Evolutionary conservation across 2,329 filamentous ascomycete genomes (phyloP), one percentile per base, ranked within the genome.

Genomic region (Sporothrix brunneoviolacea): DNA sequence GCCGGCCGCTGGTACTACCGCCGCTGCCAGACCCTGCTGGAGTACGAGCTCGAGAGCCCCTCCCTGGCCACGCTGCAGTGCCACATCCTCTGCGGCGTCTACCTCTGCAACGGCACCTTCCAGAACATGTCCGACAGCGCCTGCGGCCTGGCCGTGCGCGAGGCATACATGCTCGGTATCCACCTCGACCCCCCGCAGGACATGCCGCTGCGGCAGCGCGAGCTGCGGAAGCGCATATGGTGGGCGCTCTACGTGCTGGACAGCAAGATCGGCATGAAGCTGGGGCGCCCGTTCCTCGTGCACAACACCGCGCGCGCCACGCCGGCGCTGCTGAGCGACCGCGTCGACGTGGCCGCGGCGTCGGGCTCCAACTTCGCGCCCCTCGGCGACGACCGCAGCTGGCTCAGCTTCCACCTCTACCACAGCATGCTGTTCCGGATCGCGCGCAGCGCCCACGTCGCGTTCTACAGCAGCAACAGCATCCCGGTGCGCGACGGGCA

Each of bases 21-120:
- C 18, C 61, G 70, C n/a, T 67, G 64, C 43, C 67, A 72, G 43
- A 57, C 58, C 3, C 59, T 71, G 1, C 56, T 72, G 21, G 54
- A 59, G 2, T 57, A 59, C 13, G 62, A 70, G 39, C 52, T 67
- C 7, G 69, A 71, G 55, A 65, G 61, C 24, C 69, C 67, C 0
- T 62, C 67, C 0, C 62, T 71, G 19, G 56, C 59, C 3, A 69
- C 69, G 0, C 54, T 73, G 13, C 71, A 73, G 53, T 66, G 66
- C 51, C 63, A 71, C 42, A 58, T 70, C 4, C 60, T 70, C 18
- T 65, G 58, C 19, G 59, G 60, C 12, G 57, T 70, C 9, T 73
- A 70, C 56, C 61, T 73, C 1, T 65, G 61, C 39, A 62, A 63
- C 44, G 69, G 62, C 1, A 66, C 65, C 4, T 68, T 66, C 37